phyloP scores from a whole-genome alignment of 306 rosid genomes.

The Lupinus albus region DNA sequence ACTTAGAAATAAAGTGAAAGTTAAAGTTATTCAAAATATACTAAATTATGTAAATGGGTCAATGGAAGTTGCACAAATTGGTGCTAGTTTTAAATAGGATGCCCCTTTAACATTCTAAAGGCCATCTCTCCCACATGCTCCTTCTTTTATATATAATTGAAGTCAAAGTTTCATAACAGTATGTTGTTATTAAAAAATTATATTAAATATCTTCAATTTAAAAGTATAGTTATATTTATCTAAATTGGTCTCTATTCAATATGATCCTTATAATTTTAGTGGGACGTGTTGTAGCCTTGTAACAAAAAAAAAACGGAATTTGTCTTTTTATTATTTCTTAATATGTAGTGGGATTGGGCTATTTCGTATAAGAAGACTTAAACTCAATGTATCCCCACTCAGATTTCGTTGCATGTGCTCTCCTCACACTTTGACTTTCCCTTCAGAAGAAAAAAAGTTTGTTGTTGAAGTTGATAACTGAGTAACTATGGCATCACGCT shows the following conservation, averaged over 20 bases:
- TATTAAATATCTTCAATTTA: neutral
- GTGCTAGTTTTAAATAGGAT: neutral
- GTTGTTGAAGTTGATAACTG: slow-evolving; percentile 8
- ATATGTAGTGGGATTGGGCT: slow-evolving; percentile 1
- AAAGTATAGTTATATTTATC: neutral
- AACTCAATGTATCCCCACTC: slow-evolving; percentile 33
- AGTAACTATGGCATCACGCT: slow-evolving; percentile 59
- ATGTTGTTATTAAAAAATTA: too few relatives aligned
- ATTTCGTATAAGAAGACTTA: slow-evolving; percentile 38
- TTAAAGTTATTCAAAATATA: slow-evolving; percentile 3
- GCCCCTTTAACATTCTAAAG: slow-evolving; percentile 37
- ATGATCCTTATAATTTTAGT: too few relatives aligned
- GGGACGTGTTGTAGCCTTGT: too few relatives aligned
- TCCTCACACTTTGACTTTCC: slow-evolving; percentile 25
- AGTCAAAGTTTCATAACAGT: too few relatives aligned
- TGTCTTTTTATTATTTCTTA: neutral
- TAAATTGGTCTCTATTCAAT: too few relatives aligned
- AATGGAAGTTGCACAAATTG: slow-evolving; percentile 18
- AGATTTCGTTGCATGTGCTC: slow-evolving; percentile 28
- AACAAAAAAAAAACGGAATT: neutral
- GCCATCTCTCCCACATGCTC: slow-evolving; percentile 32
- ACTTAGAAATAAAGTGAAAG: too few relatives aligned
- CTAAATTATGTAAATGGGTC: slow-evolving; percentile 40
- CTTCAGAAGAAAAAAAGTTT: neutral
- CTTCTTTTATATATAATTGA: neutral